Percentiles rank a stretch among this genome's conserved stretches.
These are phyloP conservation scores for Achaetomiella virescens DNA, from an alignment of 495 filamentous ascomycete genomes.

Conservation along the genomic window DNA sequence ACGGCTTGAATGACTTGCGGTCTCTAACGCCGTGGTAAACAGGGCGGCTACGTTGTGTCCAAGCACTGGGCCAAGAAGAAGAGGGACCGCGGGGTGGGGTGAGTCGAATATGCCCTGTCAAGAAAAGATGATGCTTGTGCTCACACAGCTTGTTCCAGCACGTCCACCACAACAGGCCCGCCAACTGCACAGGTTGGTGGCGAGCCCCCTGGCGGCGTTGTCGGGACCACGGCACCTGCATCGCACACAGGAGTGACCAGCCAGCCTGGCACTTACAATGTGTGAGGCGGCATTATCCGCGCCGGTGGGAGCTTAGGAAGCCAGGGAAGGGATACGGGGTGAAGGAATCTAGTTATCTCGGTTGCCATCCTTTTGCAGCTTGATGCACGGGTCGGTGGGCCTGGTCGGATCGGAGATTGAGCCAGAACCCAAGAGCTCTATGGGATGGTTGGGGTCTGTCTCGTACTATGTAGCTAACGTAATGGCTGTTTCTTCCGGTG, in stretches of 20 bases:
- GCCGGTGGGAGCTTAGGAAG: too few species aligned
- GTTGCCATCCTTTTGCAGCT: too few species aligned
- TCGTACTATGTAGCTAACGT: too few species aligned
- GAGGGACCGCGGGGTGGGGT: background rate
- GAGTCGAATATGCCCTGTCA: background rate
- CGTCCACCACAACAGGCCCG: background rate
- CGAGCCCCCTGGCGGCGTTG: background rate
- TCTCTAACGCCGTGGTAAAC: background rate
- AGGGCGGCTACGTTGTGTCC: conserved; percentile 7
- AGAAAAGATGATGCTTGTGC: background rate
- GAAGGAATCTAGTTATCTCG: too few species aligned
- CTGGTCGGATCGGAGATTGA: too few species aligned
- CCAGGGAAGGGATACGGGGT: too few species aligned
- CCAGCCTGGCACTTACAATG: too few species aligned
- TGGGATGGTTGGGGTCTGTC: too few species aligned
- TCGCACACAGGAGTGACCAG: background rate
- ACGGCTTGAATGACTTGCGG: background rate
- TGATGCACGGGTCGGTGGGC: too few species aligned
- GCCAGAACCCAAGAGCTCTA: too few species aligned
- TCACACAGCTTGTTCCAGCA: background rate
- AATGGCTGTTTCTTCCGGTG: too few species aligned
- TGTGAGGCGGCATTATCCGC: too few species aligned
- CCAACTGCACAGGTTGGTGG: background rate
- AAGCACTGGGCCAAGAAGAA: background rate
- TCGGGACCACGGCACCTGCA: background rate